Base-by-base conservation (phyloP, 352 stramenopile species). In the Globisporangium apiculatum region DNA sequence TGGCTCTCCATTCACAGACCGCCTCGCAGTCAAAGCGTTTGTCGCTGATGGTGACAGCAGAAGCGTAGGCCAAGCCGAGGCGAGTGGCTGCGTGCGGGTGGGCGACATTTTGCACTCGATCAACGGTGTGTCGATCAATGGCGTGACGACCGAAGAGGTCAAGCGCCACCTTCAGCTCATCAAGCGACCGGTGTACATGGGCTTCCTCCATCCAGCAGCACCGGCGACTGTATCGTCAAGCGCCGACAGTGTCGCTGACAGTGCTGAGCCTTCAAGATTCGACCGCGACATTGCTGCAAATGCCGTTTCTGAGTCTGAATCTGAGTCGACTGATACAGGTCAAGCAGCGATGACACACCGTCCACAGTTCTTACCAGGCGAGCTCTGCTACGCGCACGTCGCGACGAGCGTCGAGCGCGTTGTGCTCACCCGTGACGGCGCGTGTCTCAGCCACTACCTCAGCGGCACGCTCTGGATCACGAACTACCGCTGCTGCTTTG, bases 401-500 rank as follows among this genome's bases (percentile, higher is more conserved):
- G 73, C 89, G 55, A 89, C 79, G 7, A 89, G 71, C 57, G 77
- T 89, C 53, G 73, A 85, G 48, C 69, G 71, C 54, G 74, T 86
- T 17, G 68, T 82, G 35, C 60, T 87, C 1, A 77, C 80, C 10
- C 68, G 85, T 37, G 75, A 91, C 50, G 81, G 81, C 40, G 83
- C 80, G 12, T 91, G 80, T 24, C 52, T 84, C 18, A 69, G 77
- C 43, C 79, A 90, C 51, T 89, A 87, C 50, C 75, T 89, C 46
- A 80, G 70, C 37, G 84, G 84, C 3, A 88, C 86, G 51, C 69
- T 94, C 51, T 92, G 82, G 50, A 79, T 94, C 45, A 92, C 80
- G 11, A 94, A 87, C 61, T 94, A 92, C 50, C 82, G 84, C 8
- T 94, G 84, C 46, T 71, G 89, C 37, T 94, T 92, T 65, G 85